Evolutionary conservation across 2,329 filamentous ascomycete species (phyloP), one percentile per base, ranked within the genome.

Genomic region (Leptographium procerum): DNA sequence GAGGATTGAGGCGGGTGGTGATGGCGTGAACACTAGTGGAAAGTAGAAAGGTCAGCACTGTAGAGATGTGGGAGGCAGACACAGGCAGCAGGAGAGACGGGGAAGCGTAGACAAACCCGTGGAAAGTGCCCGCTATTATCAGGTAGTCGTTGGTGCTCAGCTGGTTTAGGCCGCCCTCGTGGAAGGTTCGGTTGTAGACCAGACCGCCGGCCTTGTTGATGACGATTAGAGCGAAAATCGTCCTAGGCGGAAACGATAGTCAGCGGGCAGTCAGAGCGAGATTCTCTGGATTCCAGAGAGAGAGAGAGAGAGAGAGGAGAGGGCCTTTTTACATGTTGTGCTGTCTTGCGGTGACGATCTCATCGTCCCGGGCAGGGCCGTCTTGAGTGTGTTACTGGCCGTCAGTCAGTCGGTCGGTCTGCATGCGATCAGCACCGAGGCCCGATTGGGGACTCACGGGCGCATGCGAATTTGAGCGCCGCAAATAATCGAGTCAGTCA

Each of bases 141-240:
- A 99, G 87, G 69, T 95, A 95, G 78, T 99, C 94, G 71, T 99
- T 99, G 65, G 89, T 92, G 65, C 84, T 89, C 66, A 99, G 85
- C 70, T 92, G 90, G 71, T 89, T 88, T 60, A 99, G 82, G 52
- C 82, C 89, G 61, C 84, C 88, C 50, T 92, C 84, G 67, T 91
- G 86, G 72, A 99, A 97, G 69, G 90, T 89, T 66, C 91, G 89
- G 74, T 97, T 92, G 79, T 95, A 99, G 73, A 99, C 86, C 57
- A 99, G 82, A 66, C 94, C 94, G 61, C 91, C 94, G 64, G 94
- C 91, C 81, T 99, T 99, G 80, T 96, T 97, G 78, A 99, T 96
- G 71, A 99, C 87, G 71, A 97, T 91, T 69, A 99, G 86, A 60
- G 91, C 86, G 73, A 95, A 94, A 71, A 99, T 88, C 64, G 91